Evolutionary conservation across 805 yeast species (phyloP).

Genomic region (Ogataea ganodermae): DNA sequence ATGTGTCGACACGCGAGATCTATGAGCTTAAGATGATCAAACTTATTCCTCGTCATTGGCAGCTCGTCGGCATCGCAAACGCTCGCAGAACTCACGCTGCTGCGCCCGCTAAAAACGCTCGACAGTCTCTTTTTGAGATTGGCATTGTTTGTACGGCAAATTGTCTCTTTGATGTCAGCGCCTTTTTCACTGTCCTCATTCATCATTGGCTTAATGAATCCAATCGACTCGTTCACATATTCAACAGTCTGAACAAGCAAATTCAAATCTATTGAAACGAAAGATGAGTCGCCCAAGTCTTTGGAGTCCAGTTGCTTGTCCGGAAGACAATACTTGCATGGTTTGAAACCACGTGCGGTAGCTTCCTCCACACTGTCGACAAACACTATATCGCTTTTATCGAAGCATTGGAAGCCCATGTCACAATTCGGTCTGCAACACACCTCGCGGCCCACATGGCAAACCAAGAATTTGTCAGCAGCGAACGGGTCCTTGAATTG

Average conservation of each 20-base stretch:
- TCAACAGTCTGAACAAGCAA: constrained; percentile 52
- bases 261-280: constrained; percentile 47
- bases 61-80: constrained; percentile 22
- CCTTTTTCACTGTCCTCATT: constrained; percentile 47
- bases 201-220: constrained; percentile 54
- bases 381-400: constrained; percentile 49
- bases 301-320: constrained; percentile 26
- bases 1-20: constrained; percentile 82
- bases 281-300: constrained; percentile 19
- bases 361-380: constrained; percentile 46
- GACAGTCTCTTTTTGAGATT: constrained; percentile 22
- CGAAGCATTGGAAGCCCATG: constrained; percentile 40
- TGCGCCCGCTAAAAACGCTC: constrained; percentile 28
- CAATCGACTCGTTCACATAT: constrained; percentile 56
- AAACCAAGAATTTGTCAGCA: constrained; percentile 56
- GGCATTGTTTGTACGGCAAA: constrained; percentile 16
- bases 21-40: constrained; percentile 68
- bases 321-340: constrained; percentile 62
- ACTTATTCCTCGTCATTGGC: constrained; percentile 55
- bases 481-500: constrained; percentile 69
- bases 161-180: constrained; percentile 24
- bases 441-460: constrained; percentile 42
- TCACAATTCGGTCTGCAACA: constrained; percentile 76
- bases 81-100: constrained; percentile 10
- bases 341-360: constrained; percentile 42